Evolutionary conservation across 1,284 basidiomycete species (phyloP), one percentile per base, ranked within the genome.

Genomic region (Pseudozyma flocculosa): DNA sequence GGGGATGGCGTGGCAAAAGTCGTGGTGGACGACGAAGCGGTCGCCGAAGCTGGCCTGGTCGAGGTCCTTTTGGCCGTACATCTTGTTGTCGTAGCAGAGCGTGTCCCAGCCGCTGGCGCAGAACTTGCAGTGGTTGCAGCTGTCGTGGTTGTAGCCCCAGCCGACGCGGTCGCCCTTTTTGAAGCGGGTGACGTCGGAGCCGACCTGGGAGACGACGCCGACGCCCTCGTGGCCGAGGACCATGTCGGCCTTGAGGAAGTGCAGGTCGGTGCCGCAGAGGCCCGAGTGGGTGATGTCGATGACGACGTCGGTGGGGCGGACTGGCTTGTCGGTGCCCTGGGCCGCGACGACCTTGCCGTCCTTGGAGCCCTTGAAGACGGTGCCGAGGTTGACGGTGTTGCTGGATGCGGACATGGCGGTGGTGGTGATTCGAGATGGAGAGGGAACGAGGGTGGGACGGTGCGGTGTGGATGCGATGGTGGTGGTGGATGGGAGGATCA

Each of bases 151-250:
- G 64, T 76, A 76, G 32, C 73, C 72, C 66, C 70, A 76, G 19
- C 74, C 74, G 13, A 72, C 72, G 36, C 68, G 68, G 48, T 71
- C 72, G 30, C 72, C 72, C 22, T 56, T 61, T 49, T 73, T 72
- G 50, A 72, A 46, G 42, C 51, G 24, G 26, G 45, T 63, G 14
- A 75, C 72, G 0, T 56, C 49, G 10, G 57, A n/a, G 17, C 72
- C 73, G 37, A 74, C 65, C 17, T 65, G 54, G n/a, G 70, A 64
- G 41, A 76, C 64, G 52, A 75, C 40, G 41, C 74, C 72, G 17
- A 75, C 73, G 30, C 72, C 72, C 41, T 75, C 73, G 64, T 75
- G 73, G 39, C 73, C 73, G 1, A 73, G 45, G 7, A 63, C 70
- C 62, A 72, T 72, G 54, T 66, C 57, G 37, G 61, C 50, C 40